Evolutionary conservation across 2,329 filamentous ascomycete species (phyloP), one percentile per base, ranked within the genome.

Genomic region (Aspergillus ochraceoroseus): DNA sequence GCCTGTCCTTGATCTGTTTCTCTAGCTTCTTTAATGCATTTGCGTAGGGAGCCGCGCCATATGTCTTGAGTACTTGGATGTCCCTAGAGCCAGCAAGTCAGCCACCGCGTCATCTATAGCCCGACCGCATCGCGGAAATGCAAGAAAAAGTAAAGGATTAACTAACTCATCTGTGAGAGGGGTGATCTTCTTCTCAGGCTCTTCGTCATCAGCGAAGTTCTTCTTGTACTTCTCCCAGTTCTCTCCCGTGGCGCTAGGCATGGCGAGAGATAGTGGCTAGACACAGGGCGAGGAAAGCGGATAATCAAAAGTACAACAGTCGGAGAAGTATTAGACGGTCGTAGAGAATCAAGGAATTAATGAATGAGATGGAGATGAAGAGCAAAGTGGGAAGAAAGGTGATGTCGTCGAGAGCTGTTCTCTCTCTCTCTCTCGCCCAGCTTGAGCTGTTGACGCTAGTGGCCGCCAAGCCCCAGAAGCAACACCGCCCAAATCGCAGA

Each of bases 151-250:
- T 35, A 20, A 25, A 15, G 41, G 26, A 29, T n/a, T 11, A 2
- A 44, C 85, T 53, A 77, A 95, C 90, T 96, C 92, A 73, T 96
- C 92, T 55, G 89, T 85, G 49, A 98, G 75, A 53, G 92, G 92
- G 46, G 88, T 90, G 64, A 98, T 98, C 80, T 98, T 98, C 83
- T 98, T 98, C 78, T 98, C 92, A 66, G 94, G 88, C 68, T 89
- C 76, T 67, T 96, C 92, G 59, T 98, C 92, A 63, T 98, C 92
- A 63, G 84, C 90, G 64, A 87, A 98, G 64, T 83, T 89, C 78
- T 96, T 95, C 73, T 86, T 80, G 77, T 95, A 96, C 75, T 96
- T 96, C 78, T 98, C 92, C 92, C 92, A 98, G 78, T 80, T 87
- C 69, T 77, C 72, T 66, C 92, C 92, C 60, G 85, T 94, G 70